Percentiles rank a stretch among this genome's conserved stretches.
Evolutionary conservation across 768 basidiomycete genomes (phyloP).

Genomic region (Suillus lakei): DNA sequence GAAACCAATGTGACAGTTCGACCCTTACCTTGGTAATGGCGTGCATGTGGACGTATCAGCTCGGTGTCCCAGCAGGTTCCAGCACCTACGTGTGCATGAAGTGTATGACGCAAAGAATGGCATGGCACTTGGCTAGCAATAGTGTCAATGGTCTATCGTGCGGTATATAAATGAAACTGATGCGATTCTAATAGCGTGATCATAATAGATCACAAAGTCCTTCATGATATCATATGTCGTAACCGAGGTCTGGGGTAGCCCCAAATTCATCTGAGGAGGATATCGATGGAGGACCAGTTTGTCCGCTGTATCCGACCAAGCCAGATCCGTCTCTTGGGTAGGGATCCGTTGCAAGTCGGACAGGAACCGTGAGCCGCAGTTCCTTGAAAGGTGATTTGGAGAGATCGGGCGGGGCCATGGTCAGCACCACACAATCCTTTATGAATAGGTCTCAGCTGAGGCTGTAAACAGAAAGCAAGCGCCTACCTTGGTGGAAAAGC

Average conservation of each 20-base stretch:
- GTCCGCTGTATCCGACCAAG: conserved; percentile 7
- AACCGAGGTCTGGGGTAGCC: conserved; percentile 16
- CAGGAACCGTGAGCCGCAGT: conserved; percentile 63
- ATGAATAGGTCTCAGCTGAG: conserved; percentile 3
- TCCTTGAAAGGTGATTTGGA: conserved; percentile 60
- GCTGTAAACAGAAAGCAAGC: conserved; percentile 5
- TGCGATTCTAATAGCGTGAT: not conserved
- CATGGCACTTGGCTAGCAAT: not conserved
- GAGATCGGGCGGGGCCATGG: conserved; percentile 61
- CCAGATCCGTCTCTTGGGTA: conserved; percentile 48
- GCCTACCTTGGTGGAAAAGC: conserved; percentile 64
- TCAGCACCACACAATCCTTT: conserved; percentile 72
- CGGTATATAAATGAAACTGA: not conserved
- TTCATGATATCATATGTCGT: not conserved
- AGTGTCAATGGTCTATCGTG: not conserved
- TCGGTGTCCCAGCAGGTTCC: not conserved
- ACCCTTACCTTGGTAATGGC: not conserved
- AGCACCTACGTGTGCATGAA: not conserved
- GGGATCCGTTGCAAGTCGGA: conserved; percentile 66
- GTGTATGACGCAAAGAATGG: not conserved
- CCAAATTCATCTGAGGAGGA: conserved; percentile 30
- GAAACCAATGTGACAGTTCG: not conserved
- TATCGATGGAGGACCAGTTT: conserved; percentile 17
- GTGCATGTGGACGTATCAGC: not conserved
- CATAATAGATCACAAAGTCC: not conserved